Evolutionary conservation across 306 rosid genomes (phyloP).

Genomic region (Dalbergia cultrata): DNA sequence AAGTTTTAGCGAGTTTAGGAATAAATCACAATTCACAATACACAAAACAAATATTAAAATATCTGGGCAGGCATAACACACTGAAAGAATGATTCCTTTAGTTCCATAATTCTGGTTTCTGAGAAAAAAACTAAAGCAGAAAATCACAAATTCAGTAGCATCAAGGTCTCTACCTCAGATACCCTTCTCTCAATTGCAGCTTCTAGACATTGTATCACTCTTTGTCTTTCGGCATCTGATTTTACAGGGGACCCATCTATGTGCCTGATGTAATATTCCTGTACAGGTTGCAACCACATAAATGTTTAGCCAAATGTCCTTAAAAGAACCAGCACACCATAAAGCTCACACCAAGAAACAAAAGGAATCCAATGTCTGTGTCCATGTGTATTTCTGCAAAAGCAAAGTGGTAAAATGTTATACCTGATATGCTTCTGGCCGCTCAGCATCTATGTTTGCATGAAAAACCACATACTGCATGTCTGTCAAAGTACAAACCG

Average conservation of each 20-base stretch:
- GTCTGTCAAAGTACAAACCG: constrained; percentile 95
- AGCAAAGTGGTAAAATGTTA: constrained; percentile 28
- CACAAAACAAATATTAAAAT: not conserved
- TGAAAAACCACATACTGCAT: constrained; percentile 97
- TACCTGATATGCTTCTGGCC: constrained; percentile 95
- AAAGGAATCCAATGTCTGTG: constrained; percentile 11
- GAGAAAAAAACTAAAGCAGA: constrained; percentile 14
- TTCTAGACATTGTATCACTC: constrained; percentile 93
- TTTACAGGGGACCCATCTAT: constrained; percentile 96
- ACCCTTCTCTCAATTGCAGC: constrained; percentile 97
- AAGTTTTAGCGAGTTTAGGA: constrained; percentile 35
- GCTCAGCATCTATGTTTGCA: constrained; percentile 85
- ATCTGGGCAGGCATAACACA: constrained; percentile 7
- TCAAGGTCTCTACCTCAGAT: constrained; percentile 66
- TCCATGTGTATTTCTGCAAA: constrained; percentile 12
- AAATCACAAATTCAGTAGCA: constrained; percentile 5
- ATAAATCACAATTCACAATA: constrained; percentile 5
- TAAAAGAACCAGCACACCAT: constrained; percentile 23
- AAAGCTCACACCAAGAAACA: constrained; percentile 27
- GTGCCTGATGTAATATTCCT: constrained; percentile 94
- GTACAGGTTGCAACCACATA: constrained; percentile 40
- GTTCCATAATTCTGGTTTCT: not conserved
- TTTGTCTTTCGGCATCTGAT: constrained; percentile 95
- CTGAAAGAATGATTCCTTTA: not conserved
- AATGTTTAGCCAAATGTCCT: constrained; percentile 46